phyloP scores from a whole-genome alignment of 2,329 filamentous ascomycete species.

The Colletotrichum acutatum region DNA sequence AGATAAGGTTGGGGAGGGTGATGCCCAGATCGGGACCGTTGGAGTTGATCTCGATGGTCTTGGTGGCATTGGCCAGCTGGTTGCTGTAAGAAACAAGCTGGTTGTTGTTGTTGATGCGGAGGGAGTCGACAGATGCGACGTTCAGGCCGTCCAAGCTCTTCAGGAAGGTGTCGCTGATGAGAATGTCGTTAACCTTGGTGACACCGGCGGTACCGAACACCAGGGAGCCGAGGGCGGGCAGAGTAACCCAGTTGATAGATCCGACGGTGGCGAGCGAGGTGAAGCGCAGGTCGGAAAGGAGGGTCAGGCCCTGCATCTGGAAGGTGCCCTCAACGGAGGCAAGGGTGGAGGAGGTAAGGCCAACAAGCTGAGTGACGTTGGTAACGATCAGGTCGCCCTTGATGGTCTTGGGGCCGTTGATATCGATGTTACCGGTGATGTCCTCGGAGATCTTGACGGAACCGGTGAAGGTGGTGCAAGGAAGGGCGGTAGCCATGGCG shows the following conservation, averaged over 20 bases:
- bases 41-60: constrained; percentile 77
- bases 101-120: constrained; percentile 92
- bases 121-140: constrained; percentile 74
- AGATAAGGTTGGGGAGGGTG: constrained; percentile 80
- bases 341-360: constrained; percentile 71
- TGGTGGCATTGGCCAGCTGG: constrained; percentile 80
- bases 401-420: constrained; percentile 70
- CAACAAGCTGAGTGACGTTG: constrained; percentile 67
- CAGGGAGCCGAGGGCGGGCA: constrained; percentile 68
- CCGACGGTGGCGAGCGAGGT: constrained; percentile 72
- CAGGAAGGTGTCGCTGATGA: constrained; percentile 89
- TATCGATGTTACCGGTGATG: constrained; percentile 66
- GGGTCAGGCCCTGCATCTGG: constrained; percentile 73
- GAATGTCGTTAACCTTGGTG: constrained; percentile 73
- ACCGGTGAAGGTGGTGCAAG: constrained; percentile 78
- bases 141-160: constrained; percentile 83
- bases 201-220: constrained; percentile 67
- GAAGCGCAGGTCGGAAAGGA: constrained; percentile 76
- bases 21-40: constrained; percentile 81
- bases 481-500: constrained; percentile 69
- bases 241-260: constrained; percentile 76
- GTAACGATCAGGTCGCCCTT: constrained; percentile 70
- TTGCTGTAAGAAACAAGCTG: constrained; percentile 81
- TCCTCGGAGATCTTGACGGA: constrained; percentile 71
- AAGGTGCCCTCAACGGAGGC: constrained; percentile 76